Conservation (phyloP, 2,329 filamentous ascomycete species). For the Trichoderma aggressivum region DNA sequence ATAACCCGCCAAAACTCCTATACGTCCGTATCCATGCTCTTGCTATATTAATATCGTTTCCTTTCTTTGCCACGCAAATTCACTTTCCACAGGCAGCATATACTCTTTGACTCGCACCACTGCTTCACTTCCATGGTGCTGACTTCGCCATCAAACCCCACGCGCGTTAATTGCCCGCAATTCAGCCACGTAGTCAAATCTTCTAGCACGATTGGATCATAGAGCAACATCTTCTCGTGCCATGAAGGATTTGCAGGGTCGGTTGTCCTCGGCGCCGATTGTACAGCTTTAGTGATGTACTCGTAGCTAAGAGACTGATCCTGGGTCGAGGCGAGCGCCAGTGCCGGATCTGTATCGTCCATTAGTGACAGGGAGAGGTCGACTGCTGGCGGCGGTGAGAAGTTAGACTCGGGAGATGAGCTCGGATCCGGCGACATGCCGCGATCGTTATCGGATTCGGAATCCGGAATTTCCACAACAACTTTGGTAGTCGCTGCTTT, state of each 20-base stretch:
- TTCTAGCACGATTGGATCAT: slow-evolving; percentile 85
- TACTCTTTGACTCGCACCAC: slow-evolving; percentile 85
- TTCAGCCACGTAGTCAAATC: slow-evolving; percentile 84
- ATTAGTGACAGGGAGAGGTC: slow-evolving; percentile 44
- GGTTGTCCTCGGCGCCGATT: slow-evolving; percentile 45
- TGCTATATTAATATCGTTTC: slow-evolving; percentile 39
- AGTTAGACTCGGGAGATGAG: slow-evolving; percentile 38
- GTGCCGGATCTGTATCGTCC: slow-evolving; percentile 45
- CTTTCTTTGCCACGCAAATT: slow-evolving; percentile 51
- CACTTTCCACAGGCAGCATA: slow-evolving; percentile 76
- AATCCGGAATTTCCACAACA: slow-evolving; percentile 50
- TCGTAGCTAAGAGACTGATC: slow-evolving; percentile 47
- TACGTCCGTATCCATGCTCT: background rate
- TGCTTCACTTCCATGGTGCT: slow-evolving; percentile 66
- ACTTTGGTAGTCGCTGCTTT: slow-evolving; percentile 20
- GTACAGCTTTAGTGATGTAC: slow-evolving; percentile 55
- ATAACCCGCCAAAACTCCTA: slow-evolving; percentile 4
- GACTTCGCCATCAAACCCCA: slow-evolving; percentile 65
- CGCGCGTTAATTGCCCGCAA: slow-evolving; percentile 58
- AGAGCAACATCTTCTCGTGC: slow-evolving; percentile 91
- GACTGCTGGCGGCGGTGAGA: slow-evolving; percentile 39
- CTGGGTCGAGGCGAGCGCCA: slow-evolving; percentile 38
- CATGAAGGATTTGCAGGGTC: slow-evolving; percentile 61
- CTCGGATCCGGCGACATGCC: slow-evolving; percentile 31
- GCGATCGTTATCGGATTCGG: slow-evolving; percentile 40